Base-by-base conservation (phyloP, 1,284 basidiomycete species). In the Apiotrichum brassicae region DNA sequence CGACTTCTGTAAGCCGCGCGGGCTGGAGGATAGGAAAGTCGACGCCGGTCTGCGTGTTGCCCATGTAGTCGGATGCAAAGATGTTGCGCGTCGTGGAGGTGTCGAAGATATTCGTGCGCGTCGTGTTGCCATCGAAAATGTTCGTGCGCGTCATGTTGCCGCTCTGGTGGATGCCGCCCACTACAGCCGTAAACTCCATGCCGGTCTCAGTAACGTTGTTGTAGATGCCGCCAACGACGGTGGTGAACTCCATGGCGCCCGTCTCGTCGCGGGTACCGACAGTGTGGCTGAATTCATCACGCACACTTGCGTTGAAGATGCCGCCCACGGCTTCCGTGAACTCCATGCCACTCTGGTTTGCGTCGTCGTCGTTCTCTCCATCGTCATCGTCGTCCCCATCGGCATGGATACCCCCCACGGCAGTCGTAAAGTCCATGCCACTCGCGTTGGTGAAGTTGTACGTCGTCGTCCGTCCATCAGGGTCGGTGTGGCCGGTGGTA, bases 351-450 rank as follows among this genome's bases (percentile, higher is more conserved):
- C 35, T 38, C n/a, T 38, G 26, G 7, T 39, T 19, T 24, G 7
- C 8, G n/a, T 11, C 22, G 36, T 38, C 36, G 19, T 38, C 36
- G 12, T 45, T 41, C n/a, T n/a, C n/a, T n/a, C n/a, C n/a, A n/a
- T n/a, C n/a, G 44, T 51, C 19, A 54, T 54, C 23, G 56, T 59
- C 14, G 59, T 63, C 4, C 54, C 53, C 33, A 59, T 60, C 43
- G 62, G 62, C 8, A 49, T 50, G 41, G 19, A 71, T 58, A 9
- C 69, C 69, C 11, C 71, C 71, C 26, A 65, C 59, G 11, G 62
- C 70, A 25, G 64, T 50, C 14, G 71, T 72, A 48, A 67, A 64
- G 20, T 72, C 69, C 64, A 69, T 68, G 24, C 62, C 62, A 30
- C 20, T 34, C 5, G 22, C 16, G 23, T 16, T 11, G 16, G 42